phyloP scores from a whole-genome alignment of 202 grass and related monocot genomes.

The Schoenoplectus tabernaemontani region DNA sequence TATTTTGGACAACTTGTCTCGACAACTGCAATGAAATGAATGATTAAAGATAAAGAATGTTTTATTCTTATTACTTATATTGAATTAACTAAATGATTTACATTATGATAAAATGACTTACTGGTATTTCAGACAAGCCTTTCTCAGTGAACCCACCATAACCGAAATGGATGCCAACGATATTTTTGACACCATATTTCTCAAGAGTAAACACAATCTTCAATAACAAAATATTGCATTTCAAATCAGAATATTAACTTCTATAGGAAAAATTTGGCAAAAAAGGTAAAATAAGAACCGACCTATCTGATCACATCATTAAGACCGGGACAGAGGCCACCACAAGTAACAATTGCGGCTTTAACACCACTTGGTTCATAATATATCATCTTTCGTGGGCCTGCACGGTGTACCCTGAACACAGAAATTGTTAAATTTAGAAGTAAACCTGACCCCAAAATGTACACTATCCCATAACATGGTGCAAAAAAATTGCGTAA shows the following conservation, averaged over 20 bases:
- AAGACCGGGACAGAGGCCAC: constrained; percentile 91
- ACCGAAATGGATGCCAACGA: constrained; percentile 86
- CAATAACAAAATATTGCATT: constrained; percentile 17
- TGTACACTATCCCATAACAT: background rate
- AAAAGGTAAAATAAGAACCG: constrained; percentile 9
- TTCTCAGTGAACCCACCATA: constrained; percentile 86
- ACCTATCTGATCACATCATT: constrained; percentile 96
- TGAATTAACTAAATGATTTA: background rate
- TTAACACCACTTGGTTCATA: constrained; percentile 81
- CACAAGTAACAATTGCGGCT: constrained; percentile 90
- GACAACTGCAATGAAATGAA: constrained; percentile 44
- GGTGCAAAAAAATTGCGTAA: background rate
- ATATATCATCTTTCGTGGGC: constrained; percentile 86
- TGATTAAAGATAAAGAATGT: constrained; percentile 7
- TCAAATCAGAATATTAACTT: constrained; percentile 3
- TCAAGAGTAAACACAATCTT: constrained; percentile 98
- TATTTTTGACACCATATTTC: constrained; percentile 96
- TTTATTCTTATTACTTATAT: background rate
- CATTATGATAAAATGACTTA: constrained; percentile 25
- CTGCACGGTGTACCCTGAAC: constrained; percentile 81
- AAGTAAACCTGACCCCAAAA: background rate
- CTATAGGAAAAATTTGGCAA: background rate
- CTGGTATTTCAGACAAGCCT: constrained; percentile 67
- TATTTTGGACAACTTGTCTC: constrained; percentile 73
- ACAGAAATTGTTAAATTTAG: background rate